phyloP scores from a whole-genome alignment of 306 rosid species.

The Prosopis cineraria region DNA sequence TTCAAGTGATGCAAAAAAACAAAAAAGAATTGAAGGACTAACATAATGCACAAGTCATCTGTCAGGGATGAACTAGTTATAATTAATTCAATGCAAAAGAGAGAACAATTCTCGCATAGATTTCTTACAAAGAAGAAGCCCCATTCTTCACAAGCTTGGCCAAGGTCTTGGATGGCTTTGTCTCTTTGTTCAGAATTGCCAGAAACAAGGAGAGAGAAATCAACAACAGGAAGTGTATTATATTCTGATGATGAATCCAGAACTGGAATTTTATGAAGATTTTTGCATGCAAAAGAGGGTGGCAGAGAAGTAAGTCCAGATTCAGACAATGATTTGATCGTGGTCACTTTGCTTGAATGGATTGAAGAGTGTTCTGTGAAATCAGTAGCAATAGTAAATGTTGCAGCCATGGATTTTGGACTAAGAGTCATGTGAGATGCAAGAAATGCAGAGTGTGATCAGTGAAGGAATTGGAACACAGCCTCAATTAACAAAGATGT shows the following conservation, averaged over 20 bases:
- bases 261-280: constrained; percentile 12
- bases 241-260: constrained; percentile 20
- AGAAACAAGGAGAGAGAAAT: constrained; percentile 3
- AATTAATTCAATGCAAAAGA: neutral
- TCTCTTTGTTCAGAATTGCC: constrained; percentile 32
- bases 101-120: neutral
- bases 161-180: constrained; percentile 44
- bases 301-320: constrained; percentile 14
- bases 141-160: constrained; percentile 13
- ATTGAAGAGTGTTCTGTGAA: neutral
- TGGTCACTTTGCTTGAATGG: neutral
- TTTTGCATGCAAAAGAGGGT: constrained; percentile 17
- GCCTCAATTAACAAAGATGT: neutral
- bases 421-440: neutral
- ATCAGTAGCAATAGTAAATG: neutral
- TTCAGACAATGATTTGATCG: constrained; percentile 18
- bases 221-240: constrained; percentile 45
- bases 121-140: neutral
- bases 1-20: too few species aligned
- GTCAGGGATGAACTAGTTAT: neutral
- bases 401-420: neutral
- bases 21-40: too few species aligned
- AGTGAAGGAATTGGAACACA: neutral
- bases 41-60: too few species aligned
- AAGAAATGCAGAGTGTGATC: neutral